Percentiles rank a stretch among this genome's conserved stretches.
Conservation (phyloP, 345 rosid genomes). For the Acer negundo region DNA sequence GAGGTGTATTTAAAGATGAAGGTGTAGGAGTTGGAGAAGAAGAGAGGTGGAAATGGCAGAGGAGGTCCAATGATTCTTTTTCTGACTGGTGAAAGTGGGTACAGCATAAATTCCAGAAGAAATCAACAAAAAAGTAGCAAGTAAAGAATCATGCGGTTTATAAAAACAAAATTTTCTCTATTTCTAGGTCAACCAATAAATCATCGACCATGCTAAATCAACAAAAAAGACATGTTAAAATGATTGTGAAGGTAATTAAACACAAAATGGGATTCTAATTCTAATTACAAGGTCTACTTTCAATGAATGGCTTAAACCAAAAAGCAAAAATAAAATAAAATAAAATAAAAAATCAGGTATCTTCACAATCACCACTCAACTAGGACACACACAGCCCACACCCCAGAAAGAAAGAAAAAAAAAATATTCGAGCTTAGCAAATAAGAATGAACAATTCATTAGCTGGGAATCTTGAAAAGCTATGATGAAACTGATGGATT, state of each 20-base stretch:
- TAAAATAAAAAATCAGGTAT: neutral
- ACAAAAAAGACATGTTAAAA: neutral
- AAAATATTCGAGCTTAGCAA: constrained; percentile 19
- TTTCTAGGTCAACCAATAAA: constrained; percentile 4
- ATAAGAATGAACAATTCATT: neutral
- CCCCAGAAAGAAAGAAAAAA: constrained; percentile 1
- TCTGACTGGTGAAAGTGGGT: constrained; percentile 36
- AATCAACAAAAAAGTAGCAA: constrained; percentile 21
- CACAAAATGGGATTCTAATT: constrained; percentile 3
- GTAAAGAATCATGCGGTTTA: constrained; percentile 15
- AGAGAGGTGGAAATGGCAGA: no score
- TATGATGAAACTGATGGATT: constrained; percentile 13
- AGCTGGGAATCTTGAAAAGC: constrained; percentile 26
- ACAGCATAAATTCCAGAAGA: constrained; percentile 45
- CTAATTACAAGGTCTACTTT: constrained; percentile 8
- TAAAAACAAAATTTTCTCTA: neutral
- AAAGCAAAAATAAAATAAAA: neutral
- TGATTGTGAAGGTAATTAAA: neutral
- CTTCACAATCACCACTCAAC: neutral
- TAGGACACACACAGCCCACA: neutral
- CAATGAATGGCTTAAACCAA: neutral
- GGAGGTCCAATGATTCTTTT: constrained; percentile 27
- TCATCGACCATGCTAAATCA: neutral
- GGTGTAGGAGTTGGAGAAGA: constrained; percentile 11
- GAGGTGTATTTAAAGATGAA: constrained; percentile 35